Conservation (phyloP, 352 stramenopile genomes). For the Aphanomyces astaci region DNA sequence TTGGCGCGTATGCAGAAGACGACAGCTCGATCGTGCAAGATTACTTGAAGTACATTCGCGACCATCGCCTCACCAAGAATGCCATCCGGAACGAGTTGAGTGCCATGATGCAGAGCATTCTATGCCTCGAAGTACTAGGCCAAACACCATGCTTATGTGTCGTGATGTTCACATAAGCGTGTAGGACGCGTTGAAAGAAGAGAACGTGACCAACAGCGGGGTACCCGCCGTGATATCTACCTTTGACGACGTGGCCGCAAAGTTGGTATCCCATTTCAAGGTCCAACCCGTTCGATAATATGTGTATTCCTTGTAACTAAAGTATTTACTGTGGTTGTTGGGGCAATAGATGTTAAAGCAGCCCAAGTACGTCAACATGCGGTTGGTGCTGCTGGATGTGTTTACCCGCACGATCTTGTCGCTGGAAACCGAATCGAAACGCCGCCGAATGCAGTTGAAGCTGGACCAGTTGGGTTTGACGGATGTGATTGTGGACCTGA, state of each 20-base stretch:
- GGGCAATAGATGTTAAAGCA: constrained; percentile 52
- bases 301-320: no score
- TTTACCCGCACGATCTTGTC: constrained; percentile 68
- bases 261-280: constrained; percentile 43
- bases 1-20: not conserved
- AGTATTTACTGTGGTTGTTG: no score
- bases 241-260: constrained; percentile 57
- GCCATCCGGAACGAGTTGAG: constrained; percentile 61
- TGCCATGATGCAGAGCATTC: constrained; percentile 58
- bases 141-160: not conserved
- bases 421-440: constrained; percentile 37
- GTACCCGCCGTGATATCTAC: constrained; percentile 40
- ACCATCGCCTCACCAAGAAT: constrained; percentile 33
- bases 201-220: constrained; percentile 38
- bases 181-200: constrained; percentile 33
- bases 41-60: constrained; percentile 39
- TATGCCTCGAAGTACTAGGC: constrained; percentile 37
- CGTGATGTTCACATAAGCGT: not conserved
- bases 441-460: constrained; percentile 58
- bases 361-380: constrained; percentile 52
- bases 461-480: constrained; percentile 54
- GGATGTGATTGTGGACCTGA: constrained; percentile 51
- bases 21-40: constrained; percentile 32
- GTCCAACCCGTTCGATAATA: no score
- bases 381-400: constrained; percentile 56